Conservation (phyloP, 352 stramenopile genomes). For the Discostella stelligera region DNA sequence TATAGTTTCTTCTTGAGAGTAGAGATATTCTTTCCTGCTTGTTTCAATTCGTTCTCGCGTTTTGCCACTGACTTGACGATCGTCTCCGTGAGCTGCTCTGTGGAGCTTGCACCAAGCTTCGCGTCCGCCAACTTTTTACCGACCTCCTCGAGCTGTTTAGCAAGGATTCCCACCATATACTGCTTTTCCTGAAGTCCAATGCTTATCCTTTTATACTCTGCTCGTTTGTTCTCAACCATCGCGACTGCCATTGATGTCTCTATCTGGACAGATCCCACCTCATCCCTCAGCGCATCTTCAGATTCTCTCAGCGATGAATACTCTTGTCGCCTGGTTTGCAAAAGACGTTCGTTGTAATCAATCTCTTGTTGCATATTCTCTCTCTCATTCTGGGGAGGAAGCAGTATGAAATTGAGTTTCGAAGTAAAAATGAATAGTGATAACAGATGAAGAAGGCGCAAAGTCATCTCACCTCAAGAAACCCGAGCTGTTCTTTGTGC, state of each 20-base stretch:
- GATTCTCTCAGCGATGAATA: slow-evolving; percentile 30
- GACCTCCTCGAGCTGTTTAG: slow-evolving; percentile 84
- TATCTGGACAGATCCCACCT: slow-evolving; percentile 37
- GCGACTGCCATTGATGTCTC: slow-evolving; percentile 32
- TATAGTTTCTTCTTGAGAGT: slow-evolving; percentile 91
- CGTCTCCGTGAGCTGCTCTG: slow-evolving; percentile 81
- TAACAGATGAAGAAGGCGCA: slow-evolving; percentile 1
- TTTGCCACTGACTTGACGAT: slow-evolving; percentile 80
- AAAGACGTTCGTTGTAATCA: slow-evolving; percentile 28
- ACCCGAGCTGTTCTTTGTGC: slow-evolving; percentile 79
- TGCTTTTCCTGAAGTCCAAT: slow-evolving; percentile 31
- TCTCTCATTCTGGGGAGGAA: slow-evolving; percentile 36
- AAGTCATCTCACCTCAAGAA: slow-evolving; percentile 79
- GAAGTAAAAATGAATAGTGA: not conserved
- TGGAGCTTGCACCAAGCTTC: slow-evolving; percentile 72
- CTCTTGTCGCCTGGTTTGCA: slow-evolving; percentile 47
- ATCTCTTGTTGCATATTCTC: slow-evolving; percentile 41
- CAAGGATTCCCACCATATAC: slow-evolving; percentile 79
- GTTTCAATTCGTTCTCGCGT: slow-evolving; percentile 68
- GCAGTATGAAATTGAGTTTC: not conserved
- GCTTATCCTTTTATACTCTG: slow-evolving; percentile 21
- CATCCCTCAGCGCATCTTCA: slow-evolving; percentile 33
- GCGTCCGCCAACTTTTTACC: slow-evolving; percentile 73
- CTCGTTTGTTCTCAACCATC: slow-evolving; percentile 33
- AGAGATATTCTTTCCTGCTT: slow-evolving; percentile 82